A percentile compares a stretch with the other conserved stretches of the same genome.
Evolutionary conservation across 2,329 filamentous ascomycete genomes (phyloP).

Genomic region (Ramularia endophylla): DNA sequence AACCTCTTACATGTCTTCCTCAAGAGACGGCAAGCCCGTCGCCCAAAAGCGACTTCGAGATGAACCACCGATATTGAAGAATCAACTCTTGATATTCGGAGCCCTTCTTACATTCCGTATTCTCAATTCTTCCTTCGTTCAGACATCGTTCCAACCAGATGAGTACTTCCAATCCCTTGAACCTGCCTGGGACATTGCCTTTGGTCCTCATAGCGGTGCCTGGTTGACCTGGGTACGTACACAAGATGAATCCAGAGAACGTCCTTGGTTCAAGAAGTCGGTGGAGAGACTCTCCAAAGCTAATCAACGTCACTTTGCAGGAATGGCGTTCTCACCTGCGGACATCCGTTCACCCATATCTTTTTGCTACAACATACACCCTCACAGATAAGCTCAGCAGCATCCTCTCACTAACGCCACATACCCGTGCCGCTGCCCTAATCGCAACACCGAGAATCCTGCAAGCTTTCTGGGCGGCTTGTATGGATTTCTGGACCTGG

Average conservation of each 20-base stretch:
- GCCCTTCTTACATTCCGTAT: slow-evolving; percentile 63
- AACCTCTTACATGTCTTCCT: too few species aligned
- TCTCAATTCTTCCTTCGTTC: slow-evolving; percentile 68
- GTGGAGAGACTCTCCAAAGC: not conserved
- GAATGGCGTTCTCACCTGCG: slow-evolving; percentile 89
- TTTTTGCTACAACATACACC: slow-evolving; percentile 75
- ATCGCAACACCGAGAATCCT: slow-evolving; percentile 66
- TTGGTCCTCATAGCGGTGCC: slow-evolving; percentile 68
- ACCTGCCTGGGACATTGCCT: slow-evolving; percentile 85
- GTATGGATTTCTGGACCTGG: slow-evolving; percentile 84
- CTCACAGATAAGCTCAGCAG: slow-evolving; percentile 52
- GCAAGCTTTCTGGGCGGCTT: slow-evolving; percentile 71
- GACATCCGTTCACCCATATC: slow-evolving; percentile 81
- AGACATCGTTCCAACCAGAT: slow-evolving; percentile 96
- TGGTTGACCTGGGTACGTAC: slow-evolving; percentile 87
- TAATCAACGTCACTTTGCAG: slow-evolving; percentile 42
- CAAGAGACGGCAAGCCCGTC: too few species aligned
- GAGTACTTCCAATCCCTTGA: slow-evolving; percentile 96
- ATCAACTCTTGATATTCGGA: slow-evolving; percentile 16
- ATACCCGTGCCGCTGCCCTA: slow-evolving; percentile 59
- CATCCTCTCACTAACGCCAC: slow-evolving; percentile 48
- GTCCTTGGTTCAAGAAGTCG: not conserved
- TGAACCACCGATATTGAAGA: too few species aligned
- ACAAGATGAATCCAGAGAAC: not conserved
- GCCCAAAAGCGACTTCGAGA: too few species aligned